phyloP scores from a whole-genome alignment of 1,284 basidiomycete genomes.

The Ceratobasidium sp. region DNA sequence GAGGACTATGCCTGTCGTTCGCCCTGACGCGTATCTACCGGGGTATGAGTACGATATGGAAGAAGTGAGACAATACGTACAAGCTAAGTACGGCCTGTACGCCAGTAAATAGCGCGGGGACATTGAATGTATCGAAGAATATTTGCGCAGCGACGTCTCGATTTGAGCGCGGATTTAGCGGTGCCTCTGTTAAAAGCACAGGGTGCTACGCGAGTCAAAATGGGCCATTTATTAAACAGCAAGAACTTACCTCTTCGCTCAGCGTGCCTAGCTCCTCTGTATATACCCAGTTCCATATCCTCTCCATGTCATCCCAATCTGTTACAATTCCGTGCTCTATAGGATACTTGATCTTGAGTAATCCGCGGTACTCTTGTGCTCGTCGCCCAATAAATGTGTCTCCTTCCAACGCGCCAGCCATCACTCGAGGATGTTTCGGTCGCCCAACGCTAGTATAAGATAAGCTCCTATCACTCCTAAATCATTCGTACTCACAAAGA shows the following conservation, averaged over 20 bases:
- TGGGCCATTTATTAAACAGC: not conserved
- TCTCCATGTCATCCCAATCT: conserved; percentile 98
- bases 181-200: conserved; percentile 92
- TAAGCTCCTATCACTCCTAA: conserved; percentile 43
- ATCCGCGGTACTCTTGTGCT: conserved; percentile 91
- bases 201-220: conserved; percentile 75
- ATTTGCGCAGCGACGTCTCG: conserved; percentile 95
- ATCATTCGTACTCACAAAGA: conserved; percentile 78
- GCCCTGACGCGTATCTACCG: conserved; percentile 99
- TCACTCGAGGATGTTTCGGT: conserved; percentile 94
- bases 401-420: conserved; percentile 94
- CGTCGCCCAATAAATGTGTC: conserved; percentile 92
- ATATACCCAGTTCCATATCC: conserved; percentile 97
- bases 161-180: conserved; percentile 92
- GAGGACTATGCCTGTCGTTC: conserved; percentile 97
- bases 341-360: conserved; percentile 98
- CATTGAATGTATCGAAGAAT: conserved; percentile 99
- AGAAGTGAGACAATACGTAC: too few species aligned
- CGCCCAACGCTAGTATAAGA: conserved; percentile 75
- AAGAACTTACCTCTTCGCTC: conserved; percentile 83
- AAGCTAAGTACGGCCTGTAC: conserved; percentile 97
- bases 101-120: conserved; percentile 95
- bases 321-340: conserved; percentile 94
- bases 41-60: conserved; percentile 38
- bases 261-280: conserved; percentile 91